Conservation (phyloP, 768 basidiomycete genomes). For the Mycena vitilis region DNA sequence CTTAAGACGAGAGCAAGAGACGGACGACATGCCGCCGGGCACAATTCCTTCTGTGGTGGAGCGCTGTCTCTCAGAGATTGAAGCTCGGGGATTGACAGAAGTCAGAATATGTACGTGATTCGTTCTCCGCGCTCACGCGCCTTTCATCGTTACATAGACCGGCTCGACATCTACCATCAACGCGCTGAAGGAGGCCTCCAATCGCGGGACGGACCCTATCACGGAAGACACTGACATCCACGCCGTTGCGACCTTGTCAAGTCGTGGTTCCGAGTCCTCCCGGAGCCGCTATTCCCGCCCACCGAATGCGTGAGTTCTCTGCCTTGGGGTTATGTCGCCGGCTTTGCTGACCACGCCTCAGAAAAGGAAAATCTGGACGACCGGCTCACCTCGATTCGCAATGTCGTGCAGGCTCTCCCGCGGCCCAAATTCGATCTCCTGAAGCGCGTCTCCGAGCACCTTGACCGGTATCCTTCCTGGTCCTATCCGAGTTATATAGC, state of each 20-base stretch:
- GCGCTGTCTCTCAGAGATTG: conserved; percentile 76
- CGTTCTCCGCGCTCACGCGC: neutral
- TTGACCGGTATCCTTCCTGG: conserved; percentile 67
- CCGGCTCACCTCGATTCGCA: conserved; percentile 71
- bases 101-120: conserved; percentile 82
- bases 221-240: conserved; percentile 73
- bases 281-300: conserved; percentile 82
- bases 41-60: conserved; percentile 75
- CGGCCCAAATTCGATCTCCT: conserved; percentile 83
- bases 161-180: conserved; percentile 77
- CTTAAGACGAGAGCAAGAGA: conserved; percentile 70
- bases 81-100: conserved; percentile 80
- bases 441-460: conserved; percentile 81
- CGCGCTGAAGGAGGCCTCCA: conserved; percentile 78
- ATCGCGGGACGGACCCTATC: conserved; percentile 76
- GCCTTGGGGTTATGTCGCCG: neutral
- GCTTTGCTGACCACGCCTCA: conserved; percentile 41
- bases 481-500: neutral
- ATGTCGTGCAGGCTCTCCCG: conserved; percentile 76
- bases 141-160: conserved; percentile 59
- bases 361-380: conserved; percentile 78
- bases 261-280: conserved; percentile 86
- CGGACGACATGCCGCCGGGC: conserved; percentile 62
- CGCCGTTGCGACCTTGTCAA: conserved; percentile 88
- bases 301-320: conserved; percentile 69